phyloP scores from a whole-genome alignment of 441 rosid genomes.

The Erodium texanum region DNA sequence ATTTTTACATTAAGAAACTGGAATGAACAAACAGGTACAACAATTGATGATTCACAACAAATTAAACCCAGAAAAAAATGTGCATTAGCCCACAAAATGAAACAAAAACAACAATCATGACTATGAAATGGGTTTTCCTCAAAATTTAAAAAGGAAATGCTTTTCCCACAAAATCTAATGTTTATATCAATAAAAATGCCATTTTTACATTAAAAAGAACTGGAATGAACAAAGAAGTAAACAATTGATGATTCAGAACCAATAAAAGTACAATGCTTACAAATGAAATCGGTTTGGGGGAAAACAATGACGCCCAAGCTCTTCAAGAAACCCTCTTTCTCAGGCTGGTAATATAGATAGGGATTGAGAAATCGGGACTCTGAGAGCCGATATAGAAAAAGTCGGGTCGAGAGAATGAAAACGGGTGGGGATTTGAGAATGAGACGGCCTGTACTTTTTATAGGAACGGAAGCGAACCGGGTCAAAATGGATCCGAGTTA shows the following conservation, averaged over 20 bases:
- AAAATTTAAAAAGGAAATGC: neutral
- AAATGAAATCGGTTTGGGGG: neutral
- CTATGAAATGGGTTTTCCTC: neutral
- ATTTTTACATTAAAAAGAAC: neutral
- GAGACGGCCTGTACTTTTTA: neutral
- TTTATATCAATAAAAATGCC: neutral
- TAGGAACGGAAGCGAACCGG: neutral
- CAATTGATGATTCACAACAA: neutral
- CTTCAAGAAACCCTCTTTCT: conserved; percentile 1
- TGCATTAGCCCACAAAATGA: no score
- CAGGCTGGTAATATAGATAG: neutral
- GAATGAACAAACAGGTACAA: neutral
- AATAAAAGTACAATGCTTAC: neutral
- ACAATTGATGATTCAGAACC: neutral
- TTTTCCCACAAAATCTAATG: neutral
- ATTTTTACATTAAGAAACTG: neutral
- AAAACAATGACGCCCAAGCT: neutral
- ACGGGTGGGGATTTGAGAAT: neutral
- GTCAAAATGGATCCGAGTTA: neutral
- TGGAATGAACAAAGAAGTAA: neutral
- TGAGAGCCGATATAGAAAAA: neutral
- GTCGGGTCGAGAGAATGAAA: neutral
- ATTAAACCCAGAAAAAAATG: no score
- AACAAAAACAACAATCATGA: no score
- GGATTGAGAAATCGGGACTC: neutral